Percentiles rank a stretch among this genome's conserved stretches.
Conservation (phyloP, 805 yeast genomes). For the Cyberlindnera euphorbiae region DNA sequence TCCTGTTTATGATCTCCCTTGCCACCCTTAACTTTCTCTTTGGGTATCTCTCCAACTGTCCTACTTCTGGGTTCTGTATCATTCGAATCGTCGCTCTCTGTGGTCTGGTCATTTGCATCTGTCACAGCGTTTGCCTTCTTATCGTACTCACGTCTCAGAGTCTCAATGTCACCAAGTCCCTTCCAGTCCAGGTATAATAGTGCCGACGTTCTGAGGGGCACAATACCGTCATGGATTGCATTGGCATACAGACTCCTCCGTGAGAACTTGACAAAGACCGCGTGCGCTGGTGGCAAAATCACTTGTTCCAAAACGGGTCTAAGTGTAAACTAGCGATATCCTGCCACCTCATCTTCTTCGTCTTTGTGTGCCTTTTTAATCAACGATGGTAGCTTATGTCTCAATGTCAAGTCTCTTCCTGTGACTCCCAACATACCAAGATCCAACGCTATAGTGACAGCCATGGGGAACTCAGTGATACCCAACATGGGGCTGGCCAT, state of each 20-base stretch:
- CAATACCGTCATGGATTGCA: conserved; percentile 89
- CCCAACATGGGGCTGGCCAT: conserved; percentile 90
- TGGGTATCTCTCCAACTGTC: no score
- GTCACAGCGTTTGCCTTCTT: conserved; percentile 12
- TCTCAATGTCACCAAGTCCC: conserved; percentile 52
- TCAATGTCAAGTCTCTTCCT: conserved; percentile 83
- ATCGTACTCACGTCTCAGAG: conserved; percentile 17
- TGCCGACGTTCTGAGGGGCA: conserved; percentile 88
- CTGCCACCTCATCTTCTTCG: conserved; percentile 1
- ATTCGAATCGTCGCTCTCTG: conserved; percentile 17
- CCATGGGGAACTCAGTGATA: conserved; percentile 81
- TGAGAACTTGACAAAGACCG: conserved; percentile 54
- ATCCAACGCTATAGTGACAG: conserved; percentile 77
- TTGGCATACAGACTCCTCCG: conserved; percentile 86
- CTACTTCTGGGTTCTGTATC: conserved; percentile 6
- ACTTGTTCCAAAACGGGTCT: conserved; percentile 71
- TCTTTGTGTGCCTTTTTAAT: conserved; percentile 9
- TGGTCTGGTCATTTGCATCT: conserved; percentile 18
- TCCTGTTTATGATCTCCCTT: no score
- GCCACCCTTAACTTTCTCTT: no score
- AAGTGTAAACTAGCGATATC: conserved; percentile 19
- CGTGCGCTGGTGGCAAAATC: conserved; percentile 71
- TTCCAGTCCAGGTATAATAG: conserved; percentile 81
- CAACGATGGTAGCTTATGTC: conserved; percentile 31
- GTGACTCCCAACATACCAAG: conserved; percentile 90